Evolutionary conservation across 2,329 filamentous ascomycete genomes (phyloP).

Genomic region (Clonostachys rhizophaga): DNA sequence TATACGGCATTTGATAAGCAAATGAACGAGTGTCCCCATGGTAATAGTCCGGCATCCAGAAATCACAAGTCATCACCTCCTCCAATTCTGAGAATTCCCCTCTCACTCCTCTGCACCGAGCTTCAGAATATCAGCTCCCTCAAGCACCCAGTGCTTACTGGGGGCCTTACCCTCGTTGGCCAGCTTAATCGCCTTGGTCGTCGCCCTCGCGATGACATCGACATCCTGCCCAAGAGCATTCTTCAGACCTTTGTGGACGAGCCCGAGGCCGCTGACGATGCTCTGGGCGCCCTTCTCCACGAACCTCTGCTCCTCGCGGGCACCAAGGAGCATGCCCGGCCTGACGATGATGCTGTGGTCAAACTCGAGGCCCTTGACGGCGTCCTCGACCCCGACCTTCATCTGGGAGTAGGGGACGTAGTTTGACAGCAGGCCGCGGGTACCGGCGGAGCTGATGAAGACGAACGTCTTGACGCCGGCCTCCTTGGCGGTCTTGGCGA

Average conservation of each 20-base stretch:
- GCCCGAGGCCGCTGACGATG: conserved; percentile 51
- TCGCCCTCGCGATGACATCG: conserved; percentile 65
- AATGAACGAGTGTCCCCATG: too few species aligned
- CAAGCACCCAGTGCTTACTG: conserved; percentile 56
- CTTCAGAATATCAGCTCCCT: conserved; percentile 57
- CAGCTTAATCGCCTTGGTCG: conserved; percentile 54
- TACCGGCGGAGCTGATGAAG: conserved; percentile 61
- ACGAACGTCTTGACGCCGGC: conserved; percentile 72
- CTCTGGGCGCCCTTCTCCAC: conserved; percentile 52
- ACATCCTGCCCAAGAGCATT: conserved; percentile 69
- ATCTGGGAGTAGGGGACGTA: conserved; percentile 57
- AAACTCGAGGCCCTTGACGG: conserved; percentile 67
- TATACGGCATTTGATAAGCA: too few species aligned
- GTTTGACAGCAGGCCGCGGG: conserved; percentile 28
- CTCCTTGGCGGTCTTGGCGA: conserved; percentile 70
- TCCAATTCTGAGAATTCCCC: not conserved
- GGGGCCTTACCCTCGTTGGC: conserved; percentile 56
- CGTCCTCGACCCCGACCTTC: conserved; percentile 85
- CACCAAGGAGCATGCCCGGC: conserved; percentile 73
- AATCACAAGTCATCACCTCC: too few species aligned
- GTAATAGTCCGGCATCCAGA: too few species aligned
- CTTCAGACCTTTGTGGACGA: conserved; percentile 47
- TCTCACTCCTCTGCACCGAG: conserved; percentile 45
- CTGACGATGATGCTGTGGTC: conserved; percentile 70
- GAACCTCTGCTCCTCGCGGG: conserved; percentile 56